A percentile compares a stretch with the other conserved stretches of the same genome.
Evolutionary conservation across 352 stramenopile species (phyloP).

Genomic region (Globisporangium ultimum): DNA sequence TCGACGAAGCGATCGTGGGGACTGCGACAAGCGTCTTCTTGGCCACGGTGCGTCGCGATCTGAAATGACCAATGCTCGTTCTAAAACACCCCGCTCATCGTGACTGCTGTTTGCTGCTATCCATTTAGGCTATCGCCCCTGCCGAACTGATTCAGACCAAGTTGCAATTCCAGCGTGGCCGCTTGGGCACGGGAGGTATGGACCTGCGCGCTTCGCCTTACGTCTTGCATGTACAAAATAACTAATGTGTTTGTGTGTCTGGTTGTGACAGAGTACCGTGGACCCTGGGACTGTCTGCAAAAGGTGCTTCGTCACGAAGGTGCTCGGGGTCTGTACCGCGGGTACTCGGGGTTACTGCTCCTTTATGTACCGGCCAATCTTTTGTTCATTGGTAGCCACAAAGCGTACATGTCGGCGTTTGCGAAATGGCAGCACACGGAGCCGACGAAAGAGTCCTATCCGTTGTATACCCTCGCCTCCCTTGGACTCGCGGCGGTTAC

Average conservation of each 20-base stretch:
- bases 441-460: slow-evolving; percentile 73
- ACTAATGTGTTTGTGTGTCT: not conserved
- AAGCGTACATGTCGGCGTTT: slow-evolving; percentile 60
- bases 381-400: slow-evolving; percentile 86
- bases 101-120: not conserved
- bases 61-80: too few relatives aligned
- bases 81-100: too few relatives aligned
- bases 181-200: slow-evolving; percentile 54
- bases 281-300: slow-evolving; percentile 57
- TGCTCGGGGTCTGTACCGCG: slow-evolving; percentile 61
- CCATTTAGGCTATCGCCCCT: slow-evolving; percentile 67
- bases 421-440: slow-evolving; percentile 38
- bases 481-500: slow-evolving; percentile 73
- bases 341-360: slow-evolving; percentile 76
- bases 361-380: slow-evolving; percentile 89
- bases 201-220: not conserved
- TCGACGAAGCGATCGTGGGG: slow-evolving; percentile 83
- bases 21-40: slow-evolving; percentile 81
- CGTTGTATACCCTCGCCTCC: slow-evolving; percentile 61
- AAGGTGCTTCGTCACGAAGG: slow-evolving; percentile 68
- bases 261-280: slow-evolving; percentile 40
- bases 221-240: not conserved
- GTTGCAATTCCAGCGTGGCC: slow-evolving; percentile 71
- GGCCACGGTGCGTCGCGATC: slow-evolving; percentile 38
- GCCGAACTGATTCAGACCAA: slow-evolving; percentile 86